Percentiles rank a stretch among this genome's conserved stretches.
phyloP scores from a whole-genome alignment of 345 rosid species.

The Eucalyptus sp. region DNA sequence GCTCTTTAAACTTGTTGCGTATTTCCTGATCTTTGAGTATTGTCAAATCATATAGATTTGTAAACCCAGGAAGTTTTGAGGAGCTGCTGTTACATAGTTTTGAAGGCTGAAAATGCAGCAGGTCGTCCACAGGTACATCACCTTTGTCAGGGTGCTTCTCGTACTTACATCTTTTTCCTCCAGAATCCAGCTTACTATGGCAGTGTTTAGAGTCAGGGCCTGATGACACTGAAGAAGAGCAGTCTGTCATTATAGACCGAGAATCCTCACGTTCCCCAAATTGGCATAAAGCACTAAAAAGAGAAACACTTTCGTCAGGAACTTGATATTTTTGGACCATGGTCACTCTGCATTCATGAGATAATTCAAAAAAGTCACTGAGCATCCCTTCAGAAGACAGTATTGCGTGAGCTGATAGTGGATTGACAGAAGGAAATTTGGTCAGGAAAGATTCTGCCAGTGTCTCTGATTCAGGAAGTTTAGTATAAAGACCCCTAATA shows the following conservation, averaged over 20 bases:
- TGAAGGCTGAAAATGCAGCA: constrained; percentile 19
- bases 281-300: constrained; percentile 56
- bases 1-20: not conserved
- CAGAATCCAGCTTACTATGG: constrained; percentile 24
- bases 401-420: constrained; percentile 77
- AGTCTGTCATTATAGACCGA: constrained; percentile 80
- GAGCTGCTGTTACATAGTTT: constrained; percentile 15
- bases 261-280: constrained; percentile 90
- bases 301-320: constrained; percentile 60
- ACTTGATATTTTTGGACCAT: constrained; percentile 40
- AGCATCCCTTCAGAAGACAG: constrained; percentile 52
- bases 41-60: constrained; percentile 9
- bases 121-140: constrained; percentile 21
- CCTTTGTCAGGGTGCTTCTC: constrained; percentile 9
- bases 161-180: constrained; percentile 22
- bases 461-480: constrained; percentile 81
- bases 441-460: constrained; percentile 84
- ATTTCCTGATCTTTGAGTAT: constrained; percentile 22
- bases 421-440: constrained; percentile 84
- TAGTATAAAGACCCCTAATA: constrained; percentile 30
- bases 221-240: constrained; percentile 84
- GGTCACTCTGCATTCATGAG: constrained; percentile 38
- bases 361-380: constrained; percentile 54
- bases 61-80: constrained; percentile 20
- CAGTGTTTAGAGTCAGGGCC: constrained; percentile 50